A percentile compares a stretch with the other conserved stretches of the same genome.
These are phyloP conservation scores for Streptanthus diversifolius DNA, from an alignment of 345 rosid species.

Conservation along the genomic window DNA sequence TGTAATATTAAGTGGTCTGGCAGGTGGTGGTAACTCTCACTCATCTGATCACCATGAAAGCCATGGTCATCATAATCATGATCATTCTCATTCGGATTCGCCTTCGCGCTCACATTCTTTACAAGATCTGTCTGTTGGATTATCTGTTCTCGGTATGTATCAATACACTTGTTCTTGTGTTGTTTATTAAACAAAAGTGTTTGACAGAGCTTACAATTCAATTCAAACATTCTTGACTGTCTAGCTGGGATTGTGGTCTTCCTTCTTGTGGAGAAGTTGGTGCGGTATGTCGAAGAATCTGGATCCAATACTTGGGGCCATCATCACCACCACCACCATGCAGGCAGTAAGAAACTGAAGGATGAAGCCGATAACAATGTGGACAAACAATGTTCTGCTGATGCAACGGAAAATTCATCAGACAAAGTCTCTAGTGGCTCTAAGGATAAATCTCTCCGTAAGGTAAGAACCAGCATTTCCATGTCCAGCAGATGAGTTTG, in stretches of 20 bases:
- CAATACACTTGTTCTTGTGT: background rate
- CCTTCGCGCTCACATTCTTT: slow-evolving; percentile 66
- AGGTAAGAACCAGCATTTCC: slow-evolving; percentile 45
- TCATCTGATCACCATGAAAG: slow-evolving; percentile 55
- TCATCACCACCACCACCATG: slow-evolving; percentile 63
- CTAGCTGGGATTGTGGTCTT: slow-evolving; percentile 96
- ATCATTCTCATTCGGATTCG: slow-evolving; percentile 44
- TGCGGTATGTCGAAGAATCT: slow-evolving; percentile 74
- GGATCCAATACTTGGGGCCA: slow-evolving; percentile 57
- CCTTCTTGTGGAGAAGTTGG: slow-evolving; percentile 90
- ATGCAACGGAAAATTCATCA: slow-evolving; percentile 33
- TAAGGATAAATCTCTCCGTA: slow-evolving; percentile 55
- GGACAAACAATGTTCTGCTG: slow-evolving; percentile 35
- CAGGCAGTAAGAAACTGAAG: slow-evolving; percentile 51
- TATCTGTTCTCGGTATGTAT: slow-evolving; percentile 73
- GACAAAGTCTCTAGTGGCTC: slow-evolving; percentile 40
- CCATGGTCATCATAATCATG: slow-evolving; percentile 45
- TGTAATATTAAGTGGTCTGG: slow-evolving; percentile 5
- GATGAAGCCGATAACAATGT: slow-evolving; percentile 41
- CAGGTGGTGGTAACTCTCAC: slow-evolving; percentile 88
- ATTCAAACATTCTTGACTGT: slow-evolving; percentile 34
- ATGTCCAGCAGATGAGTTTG: background rate
- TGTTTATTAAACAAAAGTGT: background rate
- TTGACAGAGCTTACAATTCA: background rate
- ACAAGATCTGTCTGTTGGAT: slow-evolving; percentile 82